Evolutionary conservation across 2,329 filamentous ascomycete species (phyloP).

Genomic region (Scedosporium dehoogii): DNA sequence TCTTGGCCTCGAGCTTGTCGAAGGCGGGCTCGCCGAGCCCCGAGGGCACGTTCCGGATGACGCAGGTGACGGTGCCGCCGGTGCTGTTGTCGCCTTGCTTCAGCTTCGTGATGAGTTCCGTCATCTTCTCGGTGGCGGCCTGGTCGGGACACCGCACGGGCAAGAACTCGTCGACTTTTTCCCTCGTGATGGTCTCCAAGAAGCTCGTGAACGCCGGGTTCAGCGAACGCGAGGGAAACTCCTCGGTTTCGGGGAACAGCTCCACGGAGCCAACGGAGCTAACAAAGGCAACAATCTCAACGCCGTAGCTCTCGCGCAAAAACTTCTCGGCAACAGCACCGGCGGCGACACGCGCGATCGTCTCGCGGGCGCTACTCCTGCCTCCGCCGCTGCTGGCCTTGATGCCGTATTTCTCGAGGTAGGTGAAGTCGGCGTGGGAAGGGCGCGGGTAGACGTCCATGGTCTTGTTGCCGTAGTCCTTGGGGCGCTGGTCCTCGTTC

Average conservation of each 20-base stretch:
- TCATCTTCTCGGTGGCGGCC: conserved; percentile 60
- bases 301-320: conserved; percentile 65
- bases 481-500: conserved; percentile 87
- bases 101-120: conserved; percentile 65
- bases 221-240: conserved; percentile 57
- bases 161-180: conserved; percentile 71
- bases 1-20: conserved; percentile 85
- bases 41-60: conserved; percentile 75
- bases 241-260: conserved; percentile 62
- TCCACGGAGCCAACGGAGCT: conserved; percentile 71
- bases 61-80: conserved; percentile 88
- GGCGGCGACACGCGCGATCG: conserved; percentile 84
- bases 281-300: conserved; percentile 88
- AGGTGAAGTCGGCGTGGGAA: conserved; percentile 93
- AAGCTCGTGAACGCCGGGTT: conserved; percentile 74
- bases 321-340: conserved; percentile 93
- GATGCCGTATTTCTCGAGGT: conserved; percentile 92
- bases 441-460: conserved; percentile 90
- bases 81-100: conserved; percentile 77
- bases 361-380: conserved; percentile 85
- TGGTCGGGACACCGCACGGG: conserved; percentile 78
- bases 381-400: conserved; percentile 88
- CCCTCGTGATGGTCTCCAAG: conserved; percentile 60
- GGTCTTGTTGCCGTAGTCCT: conserved; percentile 81
- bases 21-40: conserved; percentile 92